Evolutionary conservation across 441 rosid genomes (phyloP).

Genomic region (Hypseocharis bilobata): DNA sequence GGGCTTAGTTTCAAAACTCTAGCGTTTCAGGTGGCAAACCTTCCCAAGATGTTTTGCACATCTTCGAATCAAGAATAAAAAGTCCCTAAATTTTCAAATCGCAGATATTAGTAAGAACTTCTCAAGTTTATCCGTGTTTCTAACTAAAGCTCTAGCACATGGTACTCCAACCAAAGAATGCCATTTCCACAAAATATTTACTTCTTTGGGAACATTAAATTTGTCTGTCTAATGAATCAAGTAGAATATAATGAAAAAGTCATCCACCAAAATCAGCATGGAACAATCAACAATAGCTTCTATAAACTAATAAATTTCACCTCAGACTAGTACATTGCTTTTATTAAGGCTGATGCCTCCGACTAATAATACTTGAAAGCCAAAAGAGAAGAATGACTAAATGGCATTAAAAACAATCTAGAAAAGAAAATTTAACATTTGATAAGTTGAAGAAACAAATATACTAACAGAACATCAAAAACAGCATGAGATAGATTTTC

Average conservation of each 20-base stretch:
- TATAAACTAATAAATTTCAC: background rate
- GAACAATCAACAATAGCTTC: constrained; percentile 2
- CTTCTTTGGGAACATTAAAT: background rate
- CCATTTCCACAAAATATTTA: background rate
- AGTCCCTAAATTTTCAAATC: background rate
- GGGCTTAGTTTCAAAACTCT: background rate
- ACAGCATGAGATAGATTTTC: constrained; percentile 45
- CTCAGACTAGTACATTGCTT: background rate
- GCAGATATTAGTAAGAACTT: too few species aligned
- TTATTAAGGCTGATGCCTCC: background rate
- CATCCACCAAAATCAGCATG: background rate
- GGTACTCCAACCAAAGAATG: background rate
- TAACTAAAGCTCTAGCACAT: background rate
- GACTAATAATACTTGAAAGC: background rate
- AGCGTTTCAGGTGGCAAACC: background rate
- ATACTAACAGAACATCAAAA: constrained; percentile 44
- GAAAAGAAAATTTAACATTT: constrained; percentile 6
- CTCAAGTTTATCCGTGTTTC: too few species aligned
- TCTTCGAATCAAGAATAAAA: too few species aligned
- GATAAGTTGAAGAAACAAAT: constrained; percentile 31
- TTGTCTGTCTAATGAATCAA: background rate
- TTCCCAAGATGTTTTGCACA: background rate
- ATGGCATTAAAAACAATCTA: background rate
- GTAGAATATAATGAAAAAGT: background rate
- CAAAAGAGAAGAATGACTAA: constrained; percentile 3